These are phyloP conservation scores for Penicillium bialowiezense DNA, from an alignment of 495 filamentous ascomycete species.

Conservation along the genomic window DNA sequence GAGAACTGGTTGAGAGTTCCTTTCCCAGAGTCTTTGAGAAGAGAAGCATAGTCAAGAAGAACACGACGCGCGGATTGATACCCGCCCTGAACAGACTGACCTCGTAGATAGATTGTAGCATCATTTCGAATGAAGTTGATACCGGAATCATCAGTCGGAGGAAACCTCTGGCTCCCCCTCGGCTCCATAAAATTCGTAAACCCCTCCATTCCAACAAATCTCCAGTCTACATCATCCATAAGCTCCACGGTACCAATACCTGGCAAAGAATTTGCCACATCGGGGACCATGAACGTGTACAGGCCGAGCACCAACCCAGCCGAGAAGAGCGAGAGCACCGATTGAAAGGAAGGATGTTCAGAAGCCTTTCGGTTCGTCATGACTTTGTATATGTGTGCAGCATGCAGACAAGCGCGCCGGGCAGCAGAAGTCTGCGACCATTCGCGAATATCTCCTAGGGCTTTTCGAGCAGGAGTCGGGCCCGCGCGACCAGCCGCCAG, in stretches of 20 bases:
- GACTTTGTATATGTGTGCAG: constrained; percentile 50
- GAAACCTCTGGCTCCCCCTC: constrained; percentile 27
- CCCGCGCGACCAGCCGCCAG: constrained; percentile 48
- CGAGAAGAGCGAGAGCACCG: constrained; percentile 45
- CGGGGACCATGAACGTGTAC: constrained; percentile 50
- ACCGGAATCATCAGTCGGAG: constrained; percentile 33
- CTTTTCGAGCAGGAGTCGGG: constrained; percentile 40
- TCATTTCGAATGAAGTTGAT: constrained; percentile 53
- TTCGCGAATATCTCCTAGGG: constrained; percentile 46
- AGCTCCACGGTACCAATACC: constrained; percentile 43
- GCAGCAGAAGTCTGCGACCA: constrained; percentile 53
- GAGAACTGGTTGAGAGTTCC: constrained; percentile 49
- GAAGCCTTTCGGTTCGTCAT: constrained; percentile 50
- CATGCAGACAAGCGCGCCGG: constrained; percentile 46
- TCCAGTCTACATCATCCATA: constrained; percentile 51
- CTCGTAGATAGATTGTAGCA: constrained; percentile 46
- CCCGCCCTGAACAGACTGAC: constrained; percentile 44
- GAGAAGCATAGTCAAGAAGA: constrained; percentile 47
- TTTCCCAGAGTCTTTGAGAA: constrained; percentile 51
- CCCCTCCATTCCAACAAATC: constrained; percentile 38
- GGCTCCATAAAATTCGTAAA: constrained; percentile 44
- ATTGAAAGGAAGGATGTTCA: constrained; percentile 49
- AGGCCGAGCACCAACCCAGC: constrained; percentile 49
- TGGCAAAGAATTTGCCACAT: constrained; percentile 20
- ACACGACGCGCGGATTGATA: constrained; percentile 49